Percentiles rank a stretch among this genome's conserved stretches.
phyloP scores from a whole-genome alignment of 2,329 filamentous ascomycete species.

The Sphaerostilbella broomeana region DNA sequence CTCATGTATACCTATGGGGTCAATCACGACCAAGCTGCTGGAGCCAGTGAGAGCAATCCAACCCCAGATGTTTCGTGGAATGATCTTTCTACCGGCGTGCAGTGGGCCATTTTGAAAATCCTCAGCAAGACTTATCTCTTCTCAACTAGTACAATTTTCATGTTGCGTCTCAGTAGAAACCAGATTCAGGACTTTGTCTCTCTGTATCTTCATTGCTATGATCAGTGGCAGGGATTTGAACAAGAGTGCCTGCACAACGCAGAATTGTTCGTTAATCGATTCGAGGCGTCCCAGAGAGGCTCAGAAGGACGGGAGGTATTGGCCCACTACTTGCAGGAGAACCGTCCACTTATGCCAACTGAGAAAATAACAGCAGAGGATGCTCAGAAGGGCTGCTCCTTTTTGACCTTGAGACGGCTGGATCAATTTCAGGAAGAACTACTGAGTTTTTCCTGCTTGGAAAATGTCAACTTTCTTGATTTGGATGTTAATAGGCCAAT shows the following conservation, averaged over 20 bases:
- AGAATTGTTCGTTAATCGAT: too few relatives aligned
- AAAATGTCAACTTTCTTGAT: background rate
- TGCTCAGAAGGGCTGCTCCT: slow-evolving; percentile 1
- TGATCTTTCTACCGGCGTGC: slow-evolving; percentile 2
- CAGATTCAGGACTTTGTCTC: slow-evolving; percentile 4
- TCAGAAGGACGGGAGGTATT: background rate
- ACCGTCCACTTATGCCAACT: background rate
- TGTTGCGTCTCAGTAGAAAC: background rate
- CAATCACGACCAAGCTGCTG: too few relatives aligned
- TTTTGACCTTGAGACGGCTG: background rate
- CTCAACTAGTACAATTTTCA: background rate
- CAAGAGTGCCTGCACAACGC: too few relatives aligned
- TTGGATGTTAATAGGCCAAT: background rate
- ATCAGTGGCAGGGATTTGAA: slow-evolving; percentile 7
- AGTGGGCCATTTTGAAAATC: slow-evolving; percentile 2
- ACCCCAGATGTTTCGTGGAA: too few relatives aligned
- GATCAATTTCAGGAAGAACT: too few relatives aligned
- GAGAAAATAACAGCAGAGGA: background rate
- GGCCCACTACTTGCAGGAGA: slow-evolving; percentile 1
- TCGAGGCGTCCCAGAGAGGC: background rate
- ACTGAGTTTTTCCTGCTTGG: too few relatives aligned
- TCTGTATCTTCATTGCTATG: slow-evolving; percentile 1
- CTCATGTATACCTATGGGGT: too few relatives aligned
- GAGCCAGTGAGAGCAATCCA: too few relatives aligned
- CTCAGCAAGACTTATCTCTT: slow-evolving; percentile 2